Percentiles rank a stretch among this genome's conserved stretches.
Conservation (phyloP, 2,329 filamentous ascomycete genomes). For the Phialophora chinensis region DNA sequence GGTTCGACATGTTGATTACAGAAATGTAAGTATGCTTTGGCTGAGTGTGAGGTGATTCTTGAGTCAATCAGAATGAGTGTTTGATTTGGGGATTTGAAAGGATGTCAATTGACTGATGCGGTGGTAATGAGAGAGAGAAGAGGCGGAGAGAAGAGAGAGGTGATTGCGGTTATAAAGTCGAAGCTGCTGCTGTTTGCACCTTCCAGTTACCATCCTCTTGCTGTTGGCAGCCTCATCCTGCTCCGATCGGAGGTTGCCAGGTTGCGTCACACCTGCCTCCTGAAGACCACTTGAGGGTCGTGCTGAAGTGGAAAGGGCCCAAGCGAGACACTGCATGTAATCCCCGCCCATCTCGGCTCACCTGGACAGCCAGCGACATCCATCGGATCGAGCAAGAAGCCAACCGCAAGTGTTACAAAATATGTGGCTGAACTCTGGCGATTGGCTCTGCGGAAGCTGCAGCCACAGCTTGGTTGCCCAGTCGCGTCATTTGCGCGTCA, state of each 20-base stretch:
- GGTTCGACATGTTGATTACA: constrained; percentile 50
- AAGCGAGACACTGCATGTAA: background rate
- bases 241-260: background rate
- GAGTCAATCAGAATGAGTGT: background rate
- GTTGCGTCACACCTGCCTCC: constrained; percentile 10
- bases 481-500: constrained; percentile 32
- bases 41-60: background rate
- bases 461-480: constrained; percentile 20
- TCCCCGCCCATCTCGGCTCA: background rate
- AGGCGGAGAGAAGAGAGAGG: background rate
- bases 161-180: background rate
- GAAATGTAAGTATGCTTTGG: constrained; percentile 1
- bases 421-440: constrained; percentile 25
- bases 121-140: background rate
- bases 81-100: background rate
- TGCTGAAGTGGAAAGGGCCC: background rate
- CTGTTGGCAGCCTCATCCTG: background rate
- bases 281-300: background rate
- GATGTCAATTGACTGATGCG: background rate
- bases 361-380: background rate
- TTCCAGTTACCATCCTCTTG: background rate
- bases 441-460: constrained; percentile 15
- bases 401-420: background rate
- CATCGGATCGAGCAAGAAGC: background rate
- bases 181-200: background rate